These are phyloP conservation scores for Stagonosporopsis tanaceti DNA, from an alignment of 2,329 filamentous ascomycete genomes.

Conservation along the genomic window DNA sequence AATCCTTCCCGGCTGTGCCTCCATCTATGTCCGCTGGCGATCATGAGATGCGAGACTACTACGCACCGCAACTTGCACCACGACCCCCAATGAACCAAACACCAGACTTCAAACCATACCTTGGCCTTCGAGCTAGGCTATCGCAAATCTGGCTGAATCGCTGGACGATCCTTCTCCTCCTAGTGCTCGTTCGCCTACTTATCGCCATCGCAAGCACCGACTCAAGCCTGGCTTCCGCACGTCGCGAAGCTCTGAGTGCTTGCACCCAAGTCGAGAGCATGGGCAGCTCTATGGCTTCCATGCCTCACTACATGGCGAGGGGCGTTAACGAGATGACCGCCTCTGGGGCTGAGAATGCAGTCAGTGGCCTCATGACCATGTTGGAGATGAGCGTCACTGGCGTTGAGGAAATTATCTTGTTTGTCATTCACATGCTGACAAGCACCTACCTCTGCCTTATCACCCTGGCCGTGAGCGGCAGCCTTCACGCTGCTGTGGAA, in stretches of 20 bases:
- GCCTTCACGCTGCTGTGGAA: constrained; percentile 73
- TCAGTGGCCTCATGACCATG: constrained; percentile 80
- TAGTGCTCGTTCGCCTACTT: constrained; percentile 83
- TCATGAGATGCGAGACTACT: constrained; percentile 69
- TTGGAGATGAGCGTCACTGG: constrained; percentile 81
- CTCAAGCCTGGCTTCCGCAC: constrained; percentile 77
- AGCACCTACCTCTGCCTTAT: constrained; percentile 91
- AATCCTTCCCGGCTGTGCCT: constrained; percentile 63
- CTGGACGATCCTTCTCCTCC: constrained; percentile 89
- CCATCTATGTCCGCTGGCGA: constrained; percentile 67
- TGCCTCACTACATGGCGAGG: constrained; percentile 91
- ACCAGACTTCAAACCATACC: constrained; percentile 84
- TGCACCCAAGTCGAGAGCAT: constrained; percentile 92
- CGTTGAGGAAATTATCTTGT: constrained; percentile 87
- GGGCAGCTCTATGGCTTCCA: constrained; percentile 94
- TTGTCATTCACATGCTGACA: constrained; percentile 90
- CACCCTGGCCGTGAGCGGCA: constrained; percentile 81
- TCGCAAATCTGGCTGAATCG: constrained; percentile 98
- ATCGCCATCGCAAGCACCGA: constrained; percentile 77
- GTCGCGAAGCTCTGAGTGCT: constrained; percentile 82
- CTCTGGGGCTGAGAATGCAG: constrained; percentile 78
- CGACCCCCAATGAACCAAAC: constrained; percentile 68
- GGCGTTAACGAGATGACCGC: constrained; percentile 90
- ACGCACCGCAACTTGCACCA: constrained; percentile 62
- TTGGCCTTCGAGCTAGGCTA: constrained; percentile 85